A percentile compares a stretch with the other conserved stretches of the same genome.
These are phyloP conservation scores for Phyllosticta paracitricarpa DNA, from an alignment of 2,329 filamentous ascomycete species.

Conservation along the genomic window DNA sequence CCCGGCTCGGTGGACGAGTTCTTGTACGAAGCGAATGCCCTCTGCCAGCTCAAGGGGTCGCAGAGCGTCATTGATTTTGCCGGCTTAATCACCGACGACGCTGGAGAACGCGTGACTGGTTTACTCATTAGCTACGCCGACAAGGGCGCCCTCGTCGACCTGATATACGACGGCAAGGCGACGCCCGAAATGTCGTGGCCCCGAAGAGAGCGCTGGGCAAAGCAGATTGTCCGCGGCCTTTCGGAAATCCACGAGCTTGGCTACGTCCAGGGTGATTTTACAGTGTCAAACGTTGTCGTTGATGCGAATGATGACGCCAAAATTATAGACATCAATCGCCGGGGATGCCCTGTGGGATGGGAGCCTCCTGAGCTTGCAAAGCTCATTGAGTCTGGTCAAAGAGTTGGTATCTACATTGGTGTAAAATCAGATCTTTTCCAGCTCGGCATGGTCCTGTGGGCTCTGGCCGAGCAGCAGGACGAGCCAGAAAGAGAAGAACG, in stretches of 20 bases:
- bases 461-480: conserved; percentile 74
- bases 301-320: conserved; percentile 76
- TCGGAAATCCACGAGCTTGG: conserved; percentile 91
- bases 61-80: conserved; percentile 75
- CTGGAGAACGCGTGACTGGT: conserved; percentile 65
- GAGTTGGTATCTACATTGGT: conserved; percentile 94
- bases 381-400: conserved; percentile 77
- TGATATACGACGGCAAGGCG: conserved; percentile 70
- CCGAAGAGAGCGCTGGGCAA: conserved; percentile 75
- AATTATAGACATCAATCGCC: conserved; percentile 96
- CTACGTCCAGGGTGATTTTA: conserved; percentile 96
- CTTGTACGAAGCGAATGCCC: conserved; percentile 90
- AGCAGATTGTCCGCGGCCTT: conserved; percentile 80
- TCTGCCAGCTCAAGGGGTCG: conserved; percentile 66
- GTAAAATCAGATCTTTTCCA: conserved; percentile 96
- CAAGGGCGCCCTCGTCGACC: conserved; percentile 77
- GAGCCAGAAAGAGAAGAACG: conserved; percentile 74
- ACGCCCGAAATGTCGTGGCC: conserved; percentile 51
- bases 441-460: conserved; percentile 95
- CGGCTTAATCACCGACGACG: conserved; percentile 77
- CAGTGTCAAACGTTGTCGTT: conserved; percentile 92
- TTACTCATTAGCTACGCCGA: conserved; percentile 82
- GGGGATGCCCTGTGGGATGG: conserved; percentile 96
- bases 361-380: conserved; percentile 84
- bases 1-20: conserved; percentile 95